These are phyloP conservation scores for Pseudisothecium myosuroides DNA, from an alignment of 225 moss, liverwort and hornwort genomes.

Conservation along the genomic window DNA sequence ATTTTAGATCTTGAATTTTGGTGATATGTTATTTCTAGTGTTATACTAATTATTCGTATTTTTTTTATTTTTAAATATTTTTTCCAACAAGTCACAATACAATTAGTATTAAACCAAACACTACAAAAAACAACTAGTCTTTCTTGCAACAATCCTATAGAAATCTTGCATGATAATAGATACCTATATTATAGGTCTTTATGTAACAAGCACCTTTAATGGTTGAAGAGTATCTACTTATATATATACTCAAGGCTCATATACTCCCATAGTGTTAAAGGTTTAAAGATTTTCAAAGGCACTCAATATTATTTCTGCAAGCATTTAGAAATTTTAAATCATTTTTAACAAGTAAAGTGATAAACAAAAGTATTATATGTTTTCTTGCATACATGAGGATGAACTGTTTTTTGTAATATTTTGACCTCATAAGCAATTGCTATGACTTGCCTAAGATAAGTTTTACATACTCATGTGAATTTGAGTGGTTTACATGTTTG, in stretches of 20 bases:
- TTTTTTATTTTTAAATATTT: no score
- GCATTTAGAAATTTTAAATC: neutral
- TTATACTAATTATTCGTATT: no score
- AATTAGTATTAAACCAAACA: no score
- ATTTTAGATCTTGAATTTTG: no score
- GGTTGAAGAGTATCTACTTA: no score
- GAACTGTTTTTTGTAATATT: neutral
- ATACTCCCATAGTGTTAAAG: no score
- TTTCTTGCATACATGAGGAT: neutral
- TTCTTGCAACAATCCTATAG: no score
- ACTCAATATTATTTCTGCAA: no score
- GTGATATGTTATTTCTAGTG: no score
- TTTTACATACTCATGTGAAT: neutral
- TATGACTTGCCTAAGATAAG: neutral
- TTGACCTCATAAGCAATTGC: neutral
- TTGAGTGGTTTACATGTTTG: neutral
- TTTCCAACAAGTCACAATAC: no score
- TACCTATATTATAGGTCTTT: no score
- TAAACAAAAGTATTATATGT: neutral
- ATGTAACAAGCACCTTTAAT: neutral
- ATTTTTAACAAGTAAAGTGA: neutral
- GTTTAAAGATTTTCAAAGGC: neutral
- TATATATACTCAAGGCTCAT: neutral
- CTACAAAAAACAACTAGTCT: no score
- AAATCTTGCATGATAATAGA: neutral